Evolutionary conservation across 208 protist species (phyloP).

Genomic region (Trypanosoma rangeli): DNA sequence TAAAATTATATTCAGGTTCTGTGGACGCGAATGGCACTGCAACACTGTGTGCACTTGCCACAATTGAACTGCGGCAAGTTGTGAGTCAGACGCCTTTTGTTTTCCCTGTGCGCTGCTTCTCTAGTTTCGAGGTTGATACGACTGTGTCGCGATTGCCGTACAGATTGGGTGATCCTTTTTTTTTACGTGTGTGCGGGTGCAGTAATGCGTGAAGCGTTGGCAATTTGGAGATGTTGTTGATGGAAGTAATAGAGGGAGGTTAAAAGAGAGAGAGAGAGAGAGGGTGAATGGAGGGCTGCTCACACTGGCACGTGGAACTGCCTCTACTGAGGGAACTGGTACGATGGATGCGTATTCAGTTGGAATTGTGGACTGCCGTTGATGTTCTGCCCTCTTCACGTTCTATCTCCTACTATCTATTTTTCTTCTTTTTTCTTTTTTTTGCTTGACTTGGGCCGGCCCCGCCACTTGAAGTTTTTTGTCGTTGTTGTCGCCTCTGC

Average conservation of each 20-base stretch:
- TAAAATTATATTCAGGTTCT: conserved; percentile 44
- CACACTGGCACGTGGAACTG: too few relatives aligned
- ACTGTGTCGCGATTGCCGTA: conserved; percentile 36
- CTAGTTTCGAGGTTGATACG: conserved; percentile 36
- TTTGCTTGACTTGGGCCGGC: too few relatives aligned
- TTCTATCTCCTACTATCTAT: too few relatives aligned
- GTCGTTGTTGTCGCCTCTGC: conserved; percentile 1
- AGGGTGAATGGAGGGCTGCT: too few relatives aligned
- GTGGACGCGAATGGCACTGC: conserved; percentile 47
- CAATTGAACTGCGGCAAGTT: conserved; percentile 58
- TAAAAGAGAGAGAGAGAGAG: too few relatives aligned
- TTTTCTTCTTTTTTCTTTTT: not conserved
- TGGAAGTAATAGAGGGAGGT: too few relatives aligned
- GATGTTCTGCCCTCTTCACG: too few relatives aligned
- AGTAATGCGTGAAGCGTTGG: not conserved
- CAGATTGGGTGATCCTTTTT: conserved; percentile 59
- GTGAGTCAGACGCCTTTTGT: conserved; percentile 33
- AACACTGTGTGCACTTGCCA: conserved; percentile 37
- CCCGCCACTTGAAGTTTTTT: too few relatives aligned
- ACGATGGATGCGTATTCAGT: too few relatives aligned
- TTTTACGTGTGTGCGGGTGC: conserved; percentile 54
- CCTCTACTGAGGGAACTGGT: too few relatives aligned
- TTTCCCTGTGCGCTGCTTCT: conserved; percentile 29
- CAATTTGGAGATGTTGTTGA: not conserved
- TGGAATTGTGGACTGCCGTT: too few relatives aligned